A percentile compares a stretch with the other conserved stretches of the same genome.
Evolutionary conservation across 805 yeast species (phyloP).

Genomic region (Brettanomyces sp.): DNA sequence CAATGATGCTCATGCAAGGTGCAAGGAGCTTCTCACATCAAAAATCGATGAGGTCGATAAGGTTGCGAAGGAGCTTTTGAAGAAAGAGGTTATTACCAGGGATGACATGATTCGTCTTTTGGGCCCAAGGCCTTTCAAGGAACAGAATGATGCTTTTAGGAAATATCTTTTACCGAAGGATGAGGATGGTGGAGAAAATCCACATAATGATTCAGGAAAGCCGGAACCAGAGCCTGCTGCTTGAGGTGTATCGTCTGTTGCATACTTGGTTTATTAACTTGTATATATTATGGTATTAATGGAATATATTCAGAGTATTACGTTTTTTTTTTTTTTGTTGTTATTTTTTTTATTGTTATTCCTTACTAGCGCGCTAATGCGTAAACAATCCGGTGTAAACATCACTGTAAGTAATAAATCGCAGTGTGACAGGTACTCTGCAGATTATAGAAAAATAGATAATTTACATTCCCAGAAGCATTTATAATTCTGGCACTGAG

Average conservation of each 20-base stretch:
- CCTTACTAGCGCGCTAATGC: no score
- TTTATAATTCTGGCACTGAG: no score
- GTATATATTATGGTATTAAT: not conserved
- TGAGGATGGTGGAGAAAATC: slow-evolving; percentile 10
- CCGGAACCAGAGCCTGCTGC: not conserved
- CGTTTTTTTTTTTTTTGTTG: no score
- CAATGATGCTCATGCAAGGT: slow-evolving; percentile 61
- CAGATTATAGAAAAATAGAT: no score
- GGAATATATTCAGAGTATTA: no score
- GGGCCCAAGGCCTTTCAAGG: slow-evolving; percentile 90
- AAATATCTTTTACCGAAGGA: slow-evolving; percentile 36
- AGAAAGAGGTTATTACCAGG: slow-evolving; percentile 85
- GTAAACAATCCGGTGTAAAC: no score
- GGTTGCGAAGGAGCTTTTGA: slow-evolving; percentile 79
- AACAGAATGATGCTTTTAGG: slow-evolving; percentile 83
- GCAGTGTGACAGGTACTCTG: no score
- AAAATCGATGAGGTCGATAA: slow-evolving; percentile 68
- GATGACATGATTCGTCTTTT: slow-evolving; percentile 85
- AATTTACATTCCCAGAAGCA: no score
- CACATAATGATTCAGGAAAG: slow-evolving; percentile 15
- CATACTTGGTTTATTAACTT: not conserved
- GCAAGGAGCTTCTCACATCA: slow-evolving; percentile 58
- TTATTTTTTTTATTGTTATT: no score
- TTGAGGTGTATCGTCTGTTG: not conserved
- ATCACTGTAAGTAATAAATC: no score